Evolutionary conservation across 169 alveolate genomes (phyloP), one percentile per base, ranked within the genome.

Genomic region (Plasmodium gaboni): DNA sequence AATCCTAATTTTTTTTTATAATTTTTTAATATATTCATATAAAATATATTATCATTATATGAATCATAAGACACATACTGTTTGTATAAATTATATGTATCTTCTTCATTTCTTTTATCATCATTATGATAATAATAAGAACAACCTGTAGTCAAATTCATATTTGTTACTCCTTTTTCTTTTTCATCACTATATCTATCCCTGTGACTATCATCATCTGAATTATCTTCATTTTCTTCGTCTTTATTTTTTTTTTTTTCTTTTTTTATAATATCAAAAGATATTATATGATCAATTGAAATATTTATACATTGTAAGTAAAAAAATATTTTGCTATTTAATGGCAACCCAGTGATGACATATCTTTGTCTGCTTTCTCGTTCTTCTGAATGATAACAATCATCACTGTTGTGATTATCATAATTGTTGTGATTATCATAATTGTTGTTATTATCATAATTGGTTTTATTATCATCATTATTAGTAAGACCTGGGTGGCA

Each of bases 281-380:
- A 63, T 26, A 83, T 50, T 8, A 83, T 26, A 24, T 26, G 28
- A 63, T 67, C 91, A 6, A 83, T 67, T 2, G 68, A 26, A 22
- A 83, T 26, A 26, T 83, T 69, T 73, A 83, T 59, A 32, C 59
- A 51, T 42, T 83, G 67, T 26, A 83, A 71, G 51, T 53, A 67
- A 10, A n/a, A 32, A 48, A 13, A 83, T 9, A 83, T 57, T 8
- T 61, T 83, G 2, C 15, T 68, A 44, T 68, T 51, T 72, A 83
- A 42, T 24, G 91, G 91, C 1, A 83, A 28, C 6, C 91, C 91
- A 48, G 65, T 68, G 32, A 83, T 48, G n/a, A 83, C 59, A 59
- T 55, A 74, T 1, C 46, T 8, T 68, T n/a, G 17, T 46, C 50
- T 15, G 12, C 50, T 38, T 38, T 38, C 46, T 38, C 46, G 46